phyloP scores from a whole-genome alignment of 768 basidiomycete genomes.

The Tricholoma terreum region DNA sequence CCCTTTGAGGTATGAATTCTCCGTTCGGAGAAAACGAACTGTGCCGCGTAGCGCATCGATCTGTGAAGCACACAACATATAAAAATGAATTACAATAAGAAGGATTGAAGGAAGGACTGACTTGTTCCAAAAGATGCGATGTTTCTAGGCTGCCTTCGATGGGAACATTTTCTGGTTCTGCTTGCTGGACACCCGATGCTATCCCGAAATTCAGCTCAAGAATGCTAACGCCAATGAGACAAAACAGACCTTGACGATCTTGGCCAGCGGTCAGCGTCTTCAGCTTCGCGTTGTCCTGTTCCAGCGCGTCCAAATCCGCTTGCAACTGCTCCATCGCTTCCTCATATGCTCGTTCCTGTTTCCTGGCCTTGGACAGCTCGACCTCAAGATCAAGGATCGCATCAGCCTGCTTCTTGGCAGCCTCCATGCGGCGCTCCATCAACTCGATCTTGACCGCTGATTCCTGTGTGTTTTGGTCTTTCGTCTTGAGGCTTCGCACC shows the following conservation, averaged over 20 bases:
- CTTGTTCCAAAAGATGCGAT: constrained; percentile 86
- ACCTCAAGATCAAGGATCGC: constrained; percentile 75
- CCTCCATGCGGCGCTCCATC: constrained; percentile 91
- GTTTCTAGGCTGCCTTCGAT: constrained; percentile 85
- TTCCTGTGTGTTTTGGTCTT: constrained; percentile 91
- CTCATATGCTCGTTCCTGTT: constrained; percentile 87
- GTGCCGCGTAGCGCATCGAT: constrained; percentile 90
- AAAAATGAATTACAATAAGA: constrained; percentile 2
- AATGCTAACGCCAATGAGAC: not conserved
- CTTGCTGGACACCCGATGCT: constrained; percentile 47
- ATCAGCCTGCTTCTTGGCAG: constrained; percentile 88
- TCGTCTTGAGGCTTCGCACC: constrained; percentile 76
- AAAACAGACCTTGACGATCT: constrained; percentile 64
- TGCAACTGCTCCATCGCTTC: constrained; percentile 94
- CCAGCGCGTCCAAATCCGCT: constrained; percentile 79
- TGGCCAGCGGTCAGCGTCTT: constrained; percentile 63
- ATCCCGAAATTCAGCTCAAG: constrained; percentile 1
- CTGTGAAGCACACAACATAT: constrained; percentile 33
- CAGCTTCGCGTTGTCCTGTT: constrained; percentile 85
- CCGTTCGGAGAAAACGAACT: constrained; percentile 87
- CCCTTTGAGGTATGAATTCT: constrained; percentile 92
- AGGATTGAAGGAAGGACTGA: constrained; percentile 24
- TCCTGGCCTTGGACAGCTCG: constrained; percentile 75
- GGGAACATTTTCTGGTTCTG: constrained; percentile 58
- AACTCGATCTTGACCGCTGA: constrained; percentile 88